Evolutionary conservation across 2,329 filamentous ascomycete genomes (phyloP).

Genomic region (Pestalotiopsis fici): DNA sequence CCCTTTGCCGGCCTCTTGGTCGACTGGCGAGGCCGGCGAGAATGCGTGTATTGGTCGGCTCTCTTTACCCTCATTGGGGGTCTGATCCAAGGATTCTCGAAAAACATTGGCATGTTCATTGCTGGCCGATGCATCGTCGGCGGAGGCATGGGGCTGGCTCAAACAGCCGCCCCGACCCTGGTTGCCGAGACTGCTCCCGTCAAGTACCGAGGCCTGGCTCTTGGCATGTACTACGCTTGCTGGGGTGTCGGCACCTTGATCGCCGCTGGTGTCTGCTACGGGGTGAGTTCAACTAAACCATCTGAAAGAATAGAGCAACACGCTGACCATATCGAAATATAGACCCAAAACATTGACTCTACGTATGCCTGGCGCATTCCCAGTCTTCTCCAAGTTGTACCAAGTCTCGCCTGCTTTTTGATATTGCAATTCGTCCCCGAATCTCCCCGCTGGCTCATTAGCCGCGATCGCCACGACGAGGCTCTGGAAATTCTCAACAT

Average conservation of each 20-base stretch:
- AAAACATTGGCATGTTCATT: conserved; percentile 20
- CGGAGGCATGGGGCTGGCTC: conserved; percentile 14
- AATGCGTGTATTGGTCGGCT: neutral
- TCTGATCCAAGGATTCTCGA: neutral
- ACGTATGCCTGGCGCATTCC: conserved; percentile 8
- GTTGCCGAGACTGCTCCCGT: conserved; percentile 27
- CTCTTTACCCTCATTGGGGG: neutral
- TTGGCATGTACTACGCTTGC: conserved; percentile 19
- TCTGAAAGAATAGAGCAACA: neutral
- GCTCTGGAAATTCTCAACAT: neutral
- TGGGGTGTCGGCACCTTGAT: neutral
- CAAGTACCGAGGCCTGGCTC: conserved; percentile 17
- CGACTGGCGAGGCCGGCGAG: neutral
- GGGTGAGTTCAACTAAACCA: neutral
- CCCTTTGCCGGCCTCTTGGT: neutral
- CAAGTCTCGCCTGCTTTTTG: neutral
- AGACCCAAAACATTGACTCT: neutral
- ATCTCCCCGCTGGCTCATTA: conserved; percentile 9
- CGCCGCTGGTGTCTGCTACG: neutral
- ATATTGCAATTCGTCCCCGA: neutral
- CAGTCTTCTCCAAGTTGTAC: conserved; percentile 2
- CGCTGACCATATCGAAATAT: neutral
- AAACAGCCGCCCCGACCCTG: conserved; percentile 20
- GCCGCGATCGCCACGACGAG: conserved; percentile 8
- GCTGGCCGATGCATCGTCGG: conserved; percentile 25